These are phyloP conservation scores for Penicillium pulvis DNA, from an alignment of 495 filamentous ascomycete genomes.

Conservation along the genomic window DNA sequence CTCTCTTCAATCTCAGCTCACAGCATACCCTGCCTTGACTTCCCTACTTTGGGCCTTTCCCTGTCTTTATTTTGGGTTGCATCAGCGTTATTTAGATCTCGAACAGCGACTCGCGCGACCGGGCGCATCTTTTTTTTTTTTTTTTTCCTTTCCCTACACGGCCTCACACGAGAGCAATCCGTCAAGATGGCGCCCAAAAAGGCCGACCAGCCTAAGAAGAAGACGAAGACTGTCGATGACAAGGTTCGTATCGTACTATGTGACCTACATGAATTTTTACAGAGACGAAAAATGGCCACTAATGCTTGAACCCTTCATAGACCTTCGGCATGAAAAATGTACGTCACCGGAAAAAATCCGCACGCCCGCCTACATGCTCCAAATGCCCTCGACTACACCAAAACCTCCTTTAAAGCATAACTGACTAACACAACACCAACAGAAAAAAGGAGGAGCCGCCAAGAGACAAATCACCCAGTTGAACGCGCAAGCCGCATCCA, in stretches of 20 bases:
- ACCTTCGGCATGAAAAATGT: slow-evolving; percentile 99
- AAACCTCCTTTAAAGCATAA: not conserved
- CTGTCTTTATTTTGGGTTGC: slow-evolving; percentile 21
- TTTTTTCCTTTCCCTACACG: slow-evolving; percentile 27
- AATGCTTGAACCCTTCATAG: slow-evolving; percentile 27
- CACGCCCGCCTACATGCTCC: not conserved
- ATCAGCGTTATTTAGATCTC: slow-evolving; percentile 21
- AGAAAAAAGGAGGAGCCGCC: slow-evolving; percentile 91
- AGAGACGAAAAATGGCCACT: slow-evolving; percentile 9
- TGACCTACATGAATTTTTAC: not conserved
- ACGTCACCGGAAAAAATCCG: slow-evolving; percentile 31
- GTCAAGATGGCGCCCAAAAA: slow-evolving; percentile 93
- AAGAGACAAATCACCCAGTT: slow-evolving; percentile 88
- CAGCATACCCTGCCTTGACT: not conserved
- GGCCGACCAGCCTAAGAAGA: slow-evolving; percentile 58
- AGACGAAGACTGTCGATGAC: slow-evolving; percentile 82
- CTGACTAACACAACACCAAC: slow-evolving; percentile 17
- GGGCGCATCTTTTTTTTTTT: slow-evolving; percentile 29
- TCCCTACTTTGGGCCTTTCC: slow-evolving; percentile 4
- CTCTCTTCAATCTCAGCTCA: slow-evolving; percentile 11
- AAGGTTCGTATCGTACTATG: slow-evolving; percentile 54
- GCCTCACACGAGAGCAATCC: slow-evolving; percentile 23
- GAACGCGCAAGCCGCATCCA: slow-evolving; percentile 65
- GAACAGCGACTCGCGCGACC: slow-evolving; percentile 18
- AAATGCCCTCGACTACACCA: not conserved